These are phyloP conservation scores for Tubosaeta sp. DNA, from an alignment of 768 basidiomycete genomes.

Conservation along the genomic window DNA sequence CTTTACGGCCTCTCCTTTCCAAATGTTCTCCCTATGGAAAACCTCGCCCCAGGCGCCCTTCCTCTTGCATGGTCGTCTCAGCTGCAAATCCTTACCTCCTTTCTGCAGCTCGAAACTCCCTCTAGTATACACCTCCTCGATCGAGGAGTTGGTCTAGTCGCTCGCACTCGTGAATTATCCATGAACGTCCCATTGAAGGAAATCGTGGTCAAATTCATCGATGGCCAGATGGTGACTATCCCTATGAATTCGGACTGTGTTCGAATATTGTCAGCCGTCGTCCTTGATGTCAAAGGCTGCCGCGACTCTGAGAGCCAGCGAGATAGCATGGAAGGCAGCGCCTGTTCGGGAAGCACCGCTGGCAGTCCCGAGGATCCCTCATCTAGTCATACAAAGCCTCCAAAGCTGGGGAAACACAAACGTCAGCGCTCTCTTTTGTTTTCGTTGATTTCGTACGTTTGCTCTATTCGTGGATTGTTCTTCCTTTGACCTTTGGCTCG, in stretches of 20 bases:
- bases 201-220: constrained; percentile 53
- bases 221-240: constrained; percentile 51
- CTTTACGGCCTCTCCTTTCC: constrained; percentile 56
- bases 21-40: constrained; percentile 31
- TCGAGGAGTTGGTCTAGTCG: constrained; percentile 52
- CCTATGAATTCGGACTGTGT: constrained; percentile 40
- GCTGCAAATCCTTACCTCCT: constrained; percentile 43
- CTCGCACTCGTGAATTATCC: constrained; percentile 52
- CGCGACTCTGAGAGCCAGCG: constrained; percentile 32
- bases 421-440: constrained; percentile 68
- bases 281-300: constrained; percentile 49
- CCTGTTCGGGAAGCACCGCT: constrained; percentile 15
- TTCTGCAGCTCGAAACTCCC: constrained; percentile 52
- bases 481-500: not conserved
- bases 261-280: constrained; percentile 45
- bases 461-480: not conserved
- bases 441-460: constrained; percentile 56
- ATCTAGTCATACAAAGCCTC: constrained; percentile 21
- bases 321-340: constrained; percentile 30
- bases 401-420: constrained; percentile 50
- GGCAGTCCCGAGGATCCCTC: constrained; percentile 18
- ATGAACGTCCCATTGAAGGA: constrained; percentile 51
- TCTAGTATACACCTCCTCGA: constrained; percentile 54
- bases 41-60: constrained; percentile 32
- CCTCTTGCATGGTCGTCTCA: constrained; percentile 55